These are phyloP conservation scores for Fraxinus platypoda DNA, from an alignment of 305 asterid genomes.

Conservation along the genomic window DNA sequence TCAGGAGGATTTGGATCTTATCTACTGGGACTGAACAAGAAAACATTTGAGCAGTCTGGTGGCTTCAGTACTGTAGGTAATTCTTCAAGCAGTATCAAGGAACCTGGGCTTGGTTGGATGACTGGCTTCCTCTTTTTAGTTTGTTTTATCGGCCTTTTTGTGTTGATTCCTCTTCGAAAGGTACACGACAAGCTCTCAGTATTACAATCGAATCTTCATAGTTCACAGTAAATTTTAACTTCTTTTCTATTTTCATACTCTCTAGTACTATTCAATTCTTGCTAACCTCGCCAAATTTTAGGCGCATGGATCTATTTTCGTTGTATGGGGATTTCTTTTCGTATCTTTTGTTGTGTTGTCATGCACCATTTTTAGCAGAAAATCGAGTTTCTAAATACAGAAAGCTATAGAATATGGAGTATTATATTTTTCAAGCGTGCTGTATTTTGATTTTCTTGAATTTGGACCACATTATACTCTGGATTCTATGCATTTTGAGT, in stretches of 20 bases:
- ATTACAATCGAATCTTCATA: slow-evolving; percentile 2
- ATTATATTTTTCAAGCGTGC: background rate
- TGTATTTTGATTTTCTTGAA: background rate
- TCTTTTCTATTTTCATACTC: background rate
- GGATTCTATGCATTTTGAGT: background rate
- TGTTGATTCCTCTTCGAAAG: slow-evolving; percentile 70
- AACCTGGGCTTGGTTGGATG: slow-evolving; percentile 74
- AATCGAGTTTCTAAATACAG: slow-evolving; percentile 2
- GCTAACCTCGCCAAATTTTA: background rate
- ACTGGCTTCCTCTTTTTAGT: slow-evolving; percentile 54
- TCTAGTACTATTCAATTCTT: background rate
- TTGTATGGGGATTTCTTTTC: background rate
- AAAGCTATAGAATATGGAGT: background rate
- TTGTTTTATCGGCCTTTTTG: slow-evolving; percentile 69
- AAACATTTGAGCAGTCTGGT: slow-evolving; percentile 52
- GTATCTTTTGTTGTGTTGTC: background rate
- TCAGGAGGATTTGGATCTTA: slow-evolving; percentile 76
- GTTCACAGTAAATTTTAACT: background rate
- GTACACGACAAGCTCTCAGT: slow-evolving; percentile 15
- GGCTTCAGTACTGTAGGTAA: slow-evolving; percentile 46
- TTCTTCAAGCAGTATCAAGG: slow-evolving; percentile 45
- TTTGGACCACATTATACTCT: background rate
- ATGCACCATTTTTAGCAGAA: background rate
- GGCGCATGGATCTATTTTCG: background rate
- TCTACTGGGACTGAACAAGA: slow-evolving; percentile 67